A percentile compares a stretch with the other conserved stretches of the same genome.
Evolutionary conservation across 495 filamentous ascomycete genomes (phyloP).

Genomic region (Hypoxylon fuscum): DNA sequence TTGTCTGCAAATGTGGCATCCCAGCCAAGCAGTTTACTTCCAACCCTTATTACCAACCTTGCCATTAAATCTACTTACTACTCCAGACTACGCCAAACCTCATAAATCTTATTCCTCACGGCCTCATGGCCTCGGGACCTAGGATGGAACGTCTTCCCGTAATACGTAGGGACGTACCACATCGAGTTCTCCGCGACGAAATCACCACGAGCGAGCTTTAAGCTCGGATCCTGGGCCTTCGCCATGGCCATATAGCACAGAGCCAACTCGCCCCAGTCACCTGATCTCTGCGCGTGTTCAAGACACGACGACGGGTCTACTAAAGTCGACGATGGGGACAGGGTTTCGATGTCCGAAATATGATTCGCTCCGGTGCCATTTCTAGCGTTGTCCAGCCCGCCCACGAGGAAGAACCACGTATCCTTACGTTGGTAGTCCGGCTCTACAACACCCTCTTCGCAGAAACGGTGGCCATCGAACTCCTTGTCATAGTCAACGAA

Average conservation of each 20-base stretch:
- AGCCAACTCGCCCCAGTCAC: slow-evolving; percentile 52
- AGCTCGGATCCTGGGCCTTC: slow-evolving; percentile 40
- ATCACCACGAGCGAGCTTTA: slow-evolving; percentile 36
- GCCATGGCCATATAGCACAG: slow-evolving; percentile 54
- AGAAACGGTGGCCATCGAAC: slow-evolving; percentile 60
- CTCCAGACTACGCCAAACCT: slow-evolving; percentile 38
- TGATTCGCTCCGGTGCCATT: slow-evolving; percentile 18
- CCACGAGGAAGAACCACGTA: slow-evolving; percentile 60
- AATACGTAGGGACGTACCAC: slow-evolving; percentile 57
- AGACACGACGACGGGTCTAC: slow-evolving; percentile 46
- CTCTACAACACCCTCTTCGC: slow-evolving; percentile 54
- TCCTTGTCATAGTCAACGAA: slow-evolving; percentile 55
- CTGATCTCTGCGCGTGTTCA: slow-evolving; percentile 35
- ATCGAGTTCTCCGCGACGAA: slow-evolving; percentile 43
- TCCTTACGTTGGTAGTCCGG: slow-evolving; percentile 50
- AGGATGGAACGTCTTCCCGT: slow-evolving; percentile 57
- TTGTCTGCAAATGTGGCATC: no score
- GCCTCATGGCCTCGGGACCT: slow-evolving; percentile 47
- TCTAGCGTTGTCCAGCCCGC: slow-evolving; percentile 48
- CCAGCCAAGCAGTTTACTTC: background rate
- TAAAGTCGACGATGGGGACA: slow-evolving; percentile 39
- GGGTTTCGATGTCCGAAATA: slow-evolving; percentile 9
- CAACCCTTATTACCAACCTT: background rate
- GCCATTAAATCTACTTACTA: background rate
- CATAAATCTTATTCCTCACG: slow-evolving; percentile 49